phyloP scores from a whole-genome alignment of 2,329 filamentous ascomycete species.

The Thelonectria rubi region DNA sequence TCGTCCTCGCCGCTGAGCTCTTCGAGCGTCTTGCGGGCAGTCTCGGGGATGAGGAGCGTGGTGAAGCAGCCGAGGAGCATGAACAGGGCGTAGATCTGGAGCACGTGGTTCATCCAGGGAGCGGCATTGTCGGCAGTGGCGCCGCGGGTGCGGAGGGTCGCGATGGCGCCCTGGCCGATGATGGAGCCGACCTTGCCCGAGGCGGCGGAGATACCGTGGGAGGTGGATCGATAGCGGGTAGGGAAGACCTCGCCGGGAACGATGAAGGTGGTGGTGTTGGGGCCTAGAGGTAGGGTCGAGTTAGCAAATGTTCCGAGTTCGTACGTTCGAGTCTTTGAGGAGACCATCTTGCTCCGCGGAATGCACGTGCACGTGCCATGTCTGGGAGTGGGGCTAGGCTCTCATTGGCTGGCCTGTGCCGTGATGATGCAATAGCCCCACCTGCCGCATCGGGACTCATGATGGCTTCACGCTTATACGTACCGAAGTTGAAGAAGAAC shows the following conservation, averaged over 20 bases:
- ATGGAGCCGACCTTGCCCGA: constrained; percentile 65
- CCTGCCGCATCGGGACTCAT: too few relatives aligned
- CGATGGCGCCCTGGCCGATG: constrained; percentile 66
- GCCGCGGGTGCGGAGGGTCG: constrained; percentile 60
- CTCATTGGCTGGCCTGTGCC: too few relatives aligned
- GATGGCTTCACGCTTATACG: constrained; percentile 20
- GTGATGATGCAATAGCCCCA: too few relatives aligned
- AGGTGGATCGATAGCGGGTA: constrained; percentile 65
- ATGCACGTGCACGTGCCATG: too few relatives aligned
- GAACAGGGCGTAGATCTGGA: constrained; percentile 79
- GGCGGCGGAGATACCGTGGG: constrained; percentile 66
- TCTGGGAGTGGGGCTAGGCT: too few relatives aligned
- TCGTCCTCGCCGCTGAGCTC: constrained; percentile 58
- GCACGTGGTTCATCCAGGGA: constrained; percentile 81
- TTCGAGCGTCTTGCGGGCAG: constrained; percentile 77
- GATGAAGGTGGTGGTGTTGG: constrained; percentile 66
- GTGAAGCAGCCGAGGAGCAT: constrained; percentile 78
- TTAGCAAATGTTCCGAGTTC: background rate
- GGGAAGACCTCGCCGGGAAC: constrained; percentile 66
- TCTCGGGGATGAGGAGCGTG: constrained; percentile 76
- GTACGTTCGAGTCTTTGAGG: too few relatives aligned
- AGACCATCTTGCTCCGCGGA: too few relatives aligned
- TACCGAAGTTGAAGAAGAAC: constrained; percentile 67
- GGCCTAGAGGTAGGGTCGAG: constrained; percentile 47
- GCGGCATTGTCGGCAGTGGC: constrained; percentile 49